These are phyloP conservation scores for Tricholoma furcatifolium DNA, from an alignment of 768 basidiomycete genomes.

Conservation along the genomic window DNA sequence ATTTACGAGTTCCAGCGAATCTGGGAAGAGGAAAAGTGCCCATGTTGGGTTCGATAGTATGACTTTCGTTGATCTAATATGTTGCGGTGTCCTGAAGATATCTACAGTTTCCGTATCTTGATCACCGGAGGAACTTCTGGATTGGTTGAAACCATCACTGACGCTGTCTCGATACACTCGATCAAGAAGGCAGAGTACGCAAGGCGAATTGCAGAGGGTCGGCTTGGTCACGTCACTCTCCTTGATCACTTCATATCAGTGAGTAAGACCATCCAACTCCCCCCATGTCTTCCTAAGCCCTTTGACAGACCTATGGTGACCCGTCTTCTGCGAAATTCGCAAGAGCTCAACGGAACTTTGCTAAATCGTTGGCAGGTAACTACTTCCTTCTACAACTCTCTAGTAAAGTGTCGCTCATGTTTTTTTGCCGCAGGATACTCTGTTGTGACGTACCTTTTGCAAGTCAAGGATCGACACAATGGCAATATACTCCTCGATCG, in stretches of 20 bases:
- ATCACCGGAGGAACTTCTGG: conserved; percentile 94
- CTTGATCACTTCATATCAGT: conserved; percentile 91
- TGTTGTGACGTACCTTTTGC: conserved; percentile 91
- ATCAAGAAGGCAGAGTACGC: conserved; percentile 99
- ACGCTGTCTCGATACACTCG: conserved; percentile 97
- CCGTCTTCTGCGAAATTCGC: conserved; percentile 83
- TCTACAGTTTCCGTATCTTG: conserved; percentile 79
- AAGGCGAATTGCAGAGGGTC: conserved; percentile 74
- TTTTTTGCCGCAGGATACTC: conserved; percentile 71
- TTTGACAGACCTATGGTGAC: conserved; percentile 80
- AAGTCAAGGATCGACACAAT: conserved; percentile 98
- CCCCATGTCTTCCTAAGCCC: background rate
- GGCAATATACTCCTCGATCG: conserved; percentile 96
- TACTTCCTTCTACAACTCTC: conserved; percentile 6
- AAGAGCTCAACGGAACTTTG: conserved; percentile 92
- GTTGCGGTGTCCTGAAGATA: background rate
- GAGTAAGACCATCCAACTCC: conserved; percentile 25
- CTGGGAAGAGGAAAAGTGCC: conserved; percentile 91
- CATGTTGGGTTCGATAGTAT: conserved; percentile 93
- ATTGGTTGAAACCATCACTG: conserved; percentile 96
- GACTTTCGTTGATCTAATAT: conserved; percentile 14
- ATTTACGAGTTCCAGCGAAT: conserved; percentile 91
- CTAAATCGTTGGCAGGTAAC: conserved; percentile 81
- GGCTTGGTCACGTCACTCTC: conserved; percentile 83
- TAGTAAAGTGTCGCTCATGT: background rate